Evolutionary conservation across 2,329 filamentous ascomycete genomes (phyloP), one percentile per base, ranked within the genome.

Genomic region (Blastomyces emzantsi): DNA sequence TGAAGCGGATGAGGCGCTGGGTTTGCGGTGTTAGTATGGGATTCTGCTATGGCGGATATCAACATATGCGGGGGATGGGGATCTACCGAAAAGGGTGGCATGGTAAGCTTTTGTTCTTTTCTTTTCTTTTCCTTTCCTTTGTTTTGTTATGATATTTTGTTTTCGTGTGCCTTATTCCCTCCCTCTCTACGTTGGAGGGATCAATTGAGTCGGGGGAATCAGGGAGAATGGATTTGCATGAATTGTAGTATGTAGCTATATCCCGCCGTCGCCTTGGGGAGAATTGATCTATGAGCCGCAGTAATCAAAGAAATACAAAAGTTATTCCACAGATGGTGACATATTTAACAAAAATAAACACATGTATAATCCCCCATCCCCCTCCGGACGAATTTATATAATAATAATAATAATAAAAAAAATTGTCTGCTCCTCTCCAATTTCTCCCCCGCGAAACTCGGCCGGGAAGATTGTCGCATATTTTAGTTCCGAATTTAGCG

Each of bases 1-100:
- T 82, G 76, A 91, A 92, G 62, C 89, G 86, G 68, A 92, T 79
- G 49, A 92, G 85, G 70, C 87, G 85, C 85, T 90, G 70, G 43
- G 5, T 13, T 52, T 15, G 61, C 41, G 47, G 51, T 59, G 49
- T 60, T 60, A 60, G 39, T 9, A 43, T 11, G 22, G 17, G n/a
- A 9, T 7, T 39, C 13, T 11, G 19, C 22, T 22, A 11, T 22
- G n/a, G 19, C 9, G 43, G 43, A 45, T 45, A 45, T 19, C 15
- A 45, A 19, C 11, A 52, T 13, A 0, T 11, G 9, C 6, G 8
- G 25, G n/a, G 43, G 43, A 4, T 8, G 39, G 7, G 8, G 8
- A 3, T 3, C 39, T 39, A 49, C 58, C 19, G 22, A 49, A 28
- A 47, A 49, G 58, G 47, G 41, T 3, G 58, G 58, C 60, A 62